Conservation (phyloP, 345 rosid species). For the Salix arbutifolia region DNA sequence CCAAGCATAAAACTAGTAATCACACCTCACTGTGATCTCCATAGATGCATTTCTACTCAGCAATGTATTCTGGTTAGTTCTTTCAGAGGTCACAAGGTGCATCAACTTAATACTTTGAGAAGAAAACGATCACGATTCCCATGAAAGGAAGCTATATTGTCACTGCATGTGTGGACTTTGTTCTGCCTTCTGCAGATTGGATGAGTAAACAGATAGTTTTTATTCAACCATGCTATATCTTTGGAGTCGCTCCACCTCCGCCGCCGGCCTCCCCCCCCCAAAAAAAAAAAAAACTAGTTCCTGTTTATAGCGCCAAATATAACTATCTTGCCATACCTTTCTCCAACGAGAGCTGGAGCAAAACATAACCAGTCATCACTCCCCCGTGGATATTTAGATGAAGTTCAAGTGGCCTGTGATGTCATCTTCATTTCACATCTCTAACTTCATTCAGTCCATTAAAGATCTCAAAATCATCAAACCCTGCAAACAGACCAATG, state of each 20-base stretch:
- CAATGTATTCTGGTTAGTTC: neutral
- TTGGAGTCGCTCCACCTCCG: too few species aligned
- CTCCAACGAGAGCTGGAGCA: neutral
- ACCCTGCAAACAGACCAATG: constrained; percentile 49
- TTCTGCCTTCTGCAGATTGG: neutral
- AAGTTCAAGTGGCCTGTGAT: neutral
- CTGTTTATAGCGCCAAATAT: neutral
- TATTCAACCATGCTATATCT: neutral
- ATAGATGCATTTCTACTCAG: neutral
- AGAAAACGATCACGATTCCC: neutral
- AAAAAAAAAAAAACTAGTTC: neutral
- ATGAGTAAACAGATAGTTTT: too few species aligned
- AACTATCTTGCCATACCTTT: neutral
- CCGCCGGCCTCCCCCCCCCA: too few species aligned
- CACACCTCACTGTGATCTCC: neutral
- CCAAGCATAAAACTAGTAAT: neutral
- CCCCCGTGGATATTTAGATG: neutral
- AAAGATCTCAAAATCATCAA: constrained; percentile 74
- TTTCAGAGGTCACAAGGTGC: neutral
- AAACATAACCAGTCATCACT: neutral
- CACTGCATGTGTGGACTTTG: neutral
- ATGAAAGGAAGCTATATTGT: neutral
- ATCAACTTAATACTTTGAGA: neutral
- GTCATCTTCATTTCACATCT: neutral
- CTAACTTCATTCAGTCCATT: constrained; percentile 18